Conservation (phyloP, 148 eudicot genomes). For the Rhododendron henanense region DNA sequence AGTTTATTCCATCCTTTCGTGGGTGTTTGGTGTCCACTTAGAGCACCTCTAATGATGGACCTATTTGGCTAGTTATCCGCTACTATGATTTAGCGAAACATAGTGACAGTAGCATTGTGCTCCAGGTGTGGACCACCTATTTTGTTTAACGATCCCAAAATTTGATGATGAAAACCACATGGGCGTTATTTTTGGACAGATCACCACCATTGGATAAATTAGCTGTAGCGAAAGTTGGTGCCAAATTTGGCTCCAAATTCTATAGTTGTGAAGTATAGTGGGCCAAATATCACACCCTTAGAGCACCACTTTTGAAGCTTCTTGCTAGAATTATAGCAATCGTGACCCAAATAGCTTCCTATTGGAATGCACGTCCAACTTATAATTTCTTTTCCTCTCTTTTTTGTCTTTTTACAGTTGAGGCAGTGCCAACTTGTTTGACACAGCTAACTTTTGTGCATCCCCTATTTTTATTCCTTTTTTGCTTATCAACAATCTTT, state of each 20-base stretch:
- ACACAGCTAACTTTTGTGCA: background rate
- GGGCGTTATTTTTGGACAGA: background rate
- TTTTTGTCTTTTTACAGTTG: background rate
- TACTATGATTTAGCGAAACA: background rate
- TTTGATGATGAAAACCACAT: background rate
- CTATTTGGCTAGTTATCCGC: background rate
- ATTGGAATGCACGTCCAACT: background rate
- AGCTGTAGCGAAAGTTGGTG: background rate
- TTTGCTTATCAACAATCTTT: background rate
- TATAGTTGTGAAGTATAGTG: background rate
- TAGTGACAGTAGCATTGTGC: background rate
- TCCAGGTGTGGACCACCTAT: background rate
- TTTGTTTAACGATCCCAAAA: background rate
- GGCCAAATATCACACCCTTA: background rate
- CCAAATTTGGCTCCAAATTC: background rate
- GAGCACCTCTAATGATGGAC: background rate
- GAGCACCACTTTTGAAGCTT: background rate
- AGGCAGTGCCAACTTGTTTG: background rate
- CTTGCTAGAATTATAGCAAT: background rate
- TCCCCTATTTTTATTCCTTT: background rate
- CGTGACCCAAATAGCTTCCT: background rate
- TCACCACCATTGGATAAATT: background rate
- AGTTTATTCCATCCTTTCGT: background rate
- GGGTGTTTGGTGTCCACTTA: background rate
- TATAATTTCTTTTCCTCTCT: background rate